Percentiles rank a stretch among this genome's conserved stretches.
phyloP scores from a whole-genome alignment of 805 yeast genomes.

The Groenewaldozyma tartarivorans region DNA sequence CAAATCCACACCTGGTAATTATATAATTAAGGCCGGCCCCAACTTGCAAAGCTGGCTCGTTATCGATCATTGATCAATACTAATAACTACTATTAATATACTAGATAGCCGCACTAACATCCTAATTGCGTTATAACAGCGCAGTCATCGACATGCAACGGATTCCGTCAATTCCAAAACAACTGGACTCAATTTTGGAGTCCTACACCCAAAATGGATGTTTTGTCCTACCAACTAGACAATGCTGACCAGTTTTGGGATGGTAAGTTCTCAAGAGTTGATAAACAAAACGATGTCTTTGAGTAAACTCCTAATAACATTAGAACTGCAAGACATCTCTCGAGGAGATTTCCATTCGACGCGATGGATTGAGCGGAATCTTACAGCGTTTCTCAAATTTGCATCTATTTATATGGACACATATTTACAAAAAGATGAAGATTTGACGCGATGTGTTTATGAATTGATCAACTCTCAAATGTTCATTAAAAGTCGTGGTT shows the following conservation, averaged over 20 bases:
- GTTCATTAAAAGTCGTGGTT: slow-evolving; percentile 42
- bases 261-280: slow-evolving; percentile 15
- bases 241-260: slow-evolving; percentile 25
- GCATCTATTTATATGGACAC: slow-evolving; percentile 21
- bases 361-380: slow-evolving; percentile 20
- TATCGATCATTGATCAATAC: no score
- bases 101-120: no score
- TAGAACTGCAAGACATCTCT: slow-evolving; percentile 46
- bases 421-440: slow-evolving; percentile 24
- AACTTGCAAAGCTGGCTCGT: no score
- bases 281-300: not conserved
- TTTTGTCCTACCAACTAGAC: slow-evolving; percentile 22
- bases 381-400: slow-evolving; percentile 20
- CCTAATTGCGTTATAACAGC: no score
- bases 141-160: no score
- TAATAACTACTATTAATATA: no score
- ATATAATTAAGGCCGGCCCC: no score
- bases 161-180: no score
- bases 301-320: slow-evolving; percentile 11
- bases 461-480: slow-evolving; percentile 38
- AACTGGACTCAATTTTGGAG: no score
- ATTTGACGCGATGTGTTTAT: slow-evolving; percentile 37
- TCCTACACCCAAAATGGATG: no score
- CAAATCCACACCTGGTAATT: no score
- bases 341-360: slow-evolving; percentile 36